A percentile compares a stretch with the other conserved stretches of the same genome.
These are phyloP conservation scores for Quercus ilex DNA, from an alignment of 306 rosid species.

Conservation along the genomic window DNA sequence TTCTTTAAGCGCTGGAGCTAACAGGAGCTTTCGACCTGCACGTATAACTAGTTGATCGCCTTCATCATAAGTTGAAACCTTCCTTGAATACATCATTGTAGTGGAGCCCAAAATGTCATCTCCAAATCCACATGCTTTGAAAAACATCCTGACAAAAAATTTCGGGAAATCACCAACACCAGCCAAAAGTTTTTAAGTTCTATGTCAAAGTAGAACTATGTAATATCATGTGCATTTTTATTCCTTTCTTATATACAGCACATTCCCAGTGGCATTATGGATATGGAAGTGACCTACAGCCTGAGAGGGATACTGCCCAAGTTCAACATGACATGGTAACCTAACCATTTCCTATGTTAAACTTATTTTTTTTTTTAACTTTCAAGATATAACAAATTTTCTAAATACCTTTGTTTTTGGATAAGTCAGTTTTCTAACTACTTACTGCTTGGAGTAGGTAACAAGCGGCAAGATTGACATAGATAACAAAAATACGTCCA, in stretches of 20 bases:
- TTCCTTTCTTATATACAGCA: neutral
- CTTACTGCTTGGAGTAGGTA: neutral
- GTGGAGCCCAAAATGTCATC: conserved; percentile 68
- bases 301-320: neutral
- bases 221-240: neutral
- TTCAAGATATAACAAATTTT: neutral
- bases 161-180: neutral
- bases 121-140: conserved; percentile 82
- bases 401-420: no score
- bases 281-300: neutral
- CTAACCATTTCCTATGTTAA: neutral
- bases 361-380: neutral
- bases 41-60: conserved; percentile 34
- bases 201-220: neutral
- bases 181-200: neutral
- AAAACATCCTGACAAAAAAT: conserved; percentile 57
- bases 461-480: neutral
- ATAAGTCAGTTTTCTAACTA: neutral
- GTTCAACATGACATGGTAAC: neutral
- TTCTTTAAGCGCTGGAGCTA: conserved; percentile 46
- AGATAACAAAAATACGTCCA: neutral
- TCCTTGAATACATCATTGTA: conserved; percentile 66
- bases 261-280: neutral
- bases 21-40: conserved; percentile 49
- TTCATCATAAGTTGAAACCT: conserved; percentile 27